These are phyloP conservation scores for Setaria italica DNA, from an alignment of 202 grass and related monocot species.

Conservation along the genomic window DNA sequence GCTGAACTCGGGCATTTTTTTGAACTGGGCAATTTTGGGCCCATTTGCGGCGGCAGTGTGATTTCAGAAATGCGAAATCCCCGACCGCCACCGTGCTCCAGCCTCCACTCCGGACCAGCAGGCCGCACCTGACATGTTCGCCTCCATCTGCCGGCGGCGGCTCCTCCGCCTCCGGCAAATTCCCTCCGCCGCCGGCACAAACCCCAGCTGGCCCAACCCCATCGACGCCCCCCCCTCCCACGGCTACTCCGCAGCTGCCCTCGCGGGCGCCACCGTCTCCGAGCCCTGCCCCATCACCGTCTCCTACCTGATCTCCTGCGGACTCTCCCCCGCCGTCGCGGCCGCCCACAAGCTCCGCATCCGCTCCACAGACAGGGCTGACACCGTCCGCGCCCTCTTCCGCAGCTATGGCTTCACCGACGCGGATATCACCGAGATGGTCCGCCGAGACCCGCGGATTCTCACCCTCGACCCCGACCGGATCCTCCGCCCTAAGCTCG, in stretches of 20 bases:
- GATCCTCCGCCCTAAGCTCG: conserved; percentile 55
- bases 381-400: conserved; percentile 40
- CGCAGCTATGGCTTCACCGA: conserved; percentile 48
- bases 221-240: background rate
- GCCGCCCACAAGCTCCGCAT: background rate
- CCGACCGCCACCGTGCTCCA: no score
- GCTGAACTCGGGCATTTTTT: no score
- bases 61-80: no score
- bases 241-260: background rate
- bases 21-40: no score
- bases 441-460: background rate
- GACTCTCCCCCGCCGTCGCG: conserved; percentile 34
- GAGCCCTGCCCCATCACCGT: conserved; percentile 30
- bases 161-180: conserved; percentile 16
- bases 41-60: no score
- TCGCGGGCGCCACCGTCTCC: background rate
- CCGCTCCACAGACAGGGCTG: conserved; percentile 36
- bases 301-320: conserved; percentile 53
- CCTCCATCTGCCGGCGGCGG: conserved; percentile 30
- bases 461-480: conserved; percentile 36
- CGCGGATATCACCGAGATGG: conserved; percentile 1
- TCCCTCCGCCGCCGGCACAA: background rate
- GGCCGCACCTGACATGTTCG: background rate
- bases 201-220: background rate
- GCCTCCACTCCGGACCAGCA: no score